Conservation (phyloP, 1,284 basidiomycete species). For the Dichomitus squalens region DNA sequence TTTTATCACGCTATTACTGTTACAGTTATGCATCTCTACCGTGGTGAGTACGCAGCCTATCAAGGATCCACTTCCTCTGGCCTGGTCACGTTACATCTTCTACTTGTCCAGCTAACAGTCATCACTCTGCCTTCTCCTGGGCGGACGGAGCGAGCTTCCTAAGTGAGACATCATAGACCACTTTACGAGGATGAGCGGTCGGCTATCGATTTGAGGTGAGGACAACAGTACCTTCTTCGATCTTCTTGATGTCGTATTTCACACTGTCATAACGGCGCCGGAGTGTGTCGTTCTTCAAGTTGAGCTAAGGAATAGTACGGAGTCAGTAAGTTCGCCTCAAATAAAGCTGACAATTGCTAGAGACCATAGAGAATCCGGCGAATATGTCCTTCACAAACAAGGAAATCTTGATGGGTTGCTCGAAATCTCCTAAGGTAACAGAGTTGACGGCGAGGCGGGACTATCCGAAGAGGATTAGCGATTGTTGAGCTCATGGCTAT, state of each 20-base stretch:
- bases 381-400: constrained; percentile 83
- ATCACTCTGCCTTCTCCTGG: constrained; percentile 1
- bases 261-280: constrained; percentile 80
- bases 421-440: constrained; percentile 81
- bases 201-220: not conserved
- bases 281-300: constrained; percentile 83
- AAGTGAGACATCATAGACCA: constrained; percentile 84
- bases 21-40: too few relatives aligned
- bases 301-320: constrained; percentile 55
- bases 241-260: constrained; percentile 89
- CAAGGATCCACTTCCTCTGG: too few relatives aligned
- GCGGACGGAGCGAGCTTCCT: constrained; percentile 56
- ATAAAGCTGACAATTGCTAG: not conserved
- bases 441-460: constrained; percentile 82
- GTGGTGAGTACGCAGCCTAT: too few relatives aligned
- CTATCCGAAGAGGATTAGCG: constrained; percentile 39
- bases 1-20: too few relatives aligned
- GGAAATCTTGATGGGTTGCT: constrained; percentile 79
- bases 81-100: too few relatives aligned
- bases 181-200: constrained; percentile 38
- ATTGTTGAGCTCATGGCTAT: not conserved
- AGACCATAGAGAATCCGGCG: constrained; percentile 80
- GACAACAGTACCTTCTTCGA: constrained; percentile 72
- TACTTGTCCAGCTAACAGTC: too few relatives aligned
- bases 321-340: not conserved